phyloP scores from a whole-genome alignment of 2,329 filamentous ascomycete species.

The Colletotrichum eremochloae region DNA sequence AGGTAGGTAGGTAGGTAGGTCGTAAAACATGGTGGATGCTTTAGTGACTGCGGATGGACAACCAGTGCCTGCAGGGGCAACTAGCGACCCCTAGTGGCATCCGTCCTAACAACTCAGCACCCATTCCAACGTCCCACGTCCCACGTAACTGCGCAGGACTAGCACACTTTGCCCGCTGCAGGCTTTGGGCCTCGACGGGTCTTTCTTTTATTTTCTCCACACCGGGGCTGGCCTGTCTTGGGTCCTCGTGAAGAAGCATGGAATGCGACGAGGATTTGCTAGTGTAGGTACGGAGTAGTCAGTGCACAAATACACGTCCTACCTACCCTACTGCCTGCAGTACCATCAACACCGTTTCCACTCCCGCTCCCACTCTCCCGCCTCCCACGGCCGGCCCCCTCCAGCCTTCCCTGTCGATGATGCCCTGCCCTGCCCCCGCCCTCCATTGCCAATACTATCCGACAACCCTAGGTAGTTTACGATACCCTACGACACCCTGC shows the following conservation, averaged over 20 bases:
- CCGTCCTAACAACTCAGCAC: background rate
- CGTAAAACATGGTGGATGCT: background rate
- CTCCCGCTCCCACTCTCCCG: slow-evolving; percentile 32
- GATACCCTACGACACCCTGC: background rate
- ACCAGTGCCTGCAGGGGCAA: background rate
- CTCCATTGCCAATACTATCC: background rate
- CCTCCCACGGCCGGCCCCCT: background rate
- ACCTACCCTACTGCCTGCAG: background rate
- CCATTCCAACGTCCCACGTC: slow-evolving; percentile 32
- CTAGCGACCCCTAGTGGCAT: background rate
- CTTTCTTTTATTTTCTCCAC: slow-evolving; percentile 38
- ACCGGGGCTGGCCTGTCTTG: slow-evolving; percentile 23
- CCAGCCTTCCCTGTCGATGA: background rate
- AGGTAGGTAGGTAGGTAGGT: too few relatives aligned
- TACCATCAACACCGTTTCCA: slow-evolving; percentile 22
- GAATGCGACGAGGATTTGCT: background rate
- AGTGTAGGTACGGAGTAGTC: too few relatives aligned
- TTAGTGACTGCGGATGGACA: slow-evolving; percentile 5
- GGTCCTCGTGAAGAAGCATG: background rate
- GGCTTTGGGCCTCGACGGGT: slow-evolving; percentile 32
- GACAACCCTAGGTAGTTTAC: background rate
- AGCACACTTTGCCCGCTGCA: slow-evolving; percentile 30
- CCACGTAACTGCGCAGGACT: slow-evolving; percentile 38
- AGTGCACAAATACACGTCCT: too few relatives aligned
- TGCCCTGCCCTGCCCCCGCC: background rate